phyloP scores from a whole-genome alignment of 257 asterid species.

The Nicotiana knightiana region DNA sequence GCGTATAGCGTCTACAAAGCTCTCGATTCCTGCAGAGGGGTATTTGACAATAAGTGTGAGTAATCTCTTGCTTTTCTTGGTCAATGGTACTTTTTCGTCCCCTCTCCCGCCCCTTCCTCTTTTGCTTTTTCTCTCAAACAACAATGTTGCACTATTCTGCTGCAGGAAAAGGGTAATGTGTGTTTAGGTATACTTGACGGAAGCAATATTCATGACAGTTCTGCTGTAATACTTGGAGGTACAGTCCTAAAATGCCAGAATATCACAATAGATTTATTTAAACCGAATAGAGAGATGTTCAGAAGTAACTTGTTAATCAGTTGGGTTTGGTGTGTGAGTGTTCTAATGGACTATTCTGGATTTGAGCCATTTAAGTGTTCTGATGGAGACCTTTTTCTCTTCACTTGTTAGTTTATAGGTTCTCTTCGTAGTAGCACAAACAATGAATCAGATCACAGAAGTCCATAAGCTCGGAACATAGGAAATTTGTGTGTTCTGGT shows the following conservation, averaged over 20 bases:
- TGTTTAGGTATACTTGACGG: constrained; percentile 80
- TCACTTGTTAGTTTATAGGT: background rate
- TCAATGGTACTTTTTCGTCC: background rate
- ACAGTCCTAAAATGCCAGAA: background rate
- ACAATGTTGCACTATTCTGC: background rate
- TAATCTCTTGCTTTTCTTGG: background rate
- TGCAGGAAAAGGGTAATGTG: constrained; percentile 56
- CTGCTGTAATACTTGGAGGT: constrained; percentile 70
- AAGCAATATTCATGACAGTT: constrained; percentile 46
- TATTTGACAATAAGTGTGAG: constrained; percentile 56
- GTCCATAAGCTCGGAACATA: background rate
- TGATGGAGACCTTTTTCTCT: background rate
- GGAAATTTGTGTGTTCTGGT: background rate
- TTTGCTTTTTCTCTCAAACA: background rate
- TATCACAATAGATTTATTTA: background rate
- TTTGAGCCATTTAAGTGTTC: no score
- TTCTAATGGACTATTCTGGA: no score
- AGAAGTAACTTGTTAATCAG: background rate
- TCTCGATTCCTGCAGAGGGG: constrained; percentile 67
- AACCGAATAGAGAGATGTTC: background rate
- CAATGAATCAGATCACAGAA: background rate
- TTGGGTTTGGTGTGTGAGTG: background rate
- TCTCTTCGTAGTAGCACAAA: background rate
- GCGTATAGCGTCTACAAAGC: constrained; percentile 54
- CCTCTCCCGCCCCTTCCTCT: background rate